Evolutionary conservation across 2,329 filamentous ascomycete species (phyloP).

Genomic region (Ophiostoma montium): DNA sequence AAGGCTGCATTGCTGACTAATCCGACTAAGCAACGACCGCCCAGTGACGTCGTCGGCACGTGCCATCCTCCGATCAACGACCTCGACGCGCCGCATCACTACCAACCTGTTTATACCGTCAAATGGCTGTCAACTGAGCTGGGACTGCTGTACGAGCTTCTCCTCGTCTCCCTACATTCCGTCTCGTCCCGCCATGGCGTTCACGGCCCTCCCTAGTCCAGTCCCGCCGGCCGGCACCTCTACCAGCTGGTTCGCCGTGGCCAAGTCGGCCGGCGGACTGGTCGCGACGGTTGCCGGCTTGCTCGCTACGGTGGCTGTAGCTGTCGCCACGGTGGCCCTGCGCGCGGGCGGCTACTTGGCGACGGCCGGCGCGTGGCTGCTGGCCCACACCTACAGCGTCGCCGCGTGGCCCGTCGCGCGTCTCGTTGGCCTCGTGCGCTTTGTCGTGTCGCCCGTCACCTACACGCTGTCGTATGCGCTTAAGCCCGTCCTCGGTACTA

Average conservation of each 20-base stretch:
- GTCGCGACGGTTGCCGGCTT: not conserved
- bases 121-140: too few relatives aligned
- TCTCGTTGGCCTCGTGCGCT: slow-evolving; percentile 17
- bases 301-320: too few relatives aligned
- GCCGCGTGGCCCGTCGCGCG: slow-evolving; percentile 11
- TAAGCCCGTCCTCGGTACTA: slow-evolving; percentile 17
- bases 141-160: too few relatives aligned
- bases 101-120: too few relatives aligned
- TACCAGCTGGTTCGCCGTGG: slow-evolving; percentile 1
- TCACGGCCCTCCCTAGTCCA: not conserved
- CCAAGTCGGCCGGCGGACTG: slow-evolving; percentile 2
- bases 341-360: not conserved
- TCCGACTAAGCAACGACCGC: too few relatives aligned
- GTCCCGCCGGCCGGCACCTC: not conserved
- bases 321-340: not conserved
- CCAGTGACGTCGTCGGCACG: too few relatives aligned
- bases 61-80: too few relatives aligned
- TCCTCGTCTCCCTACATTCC: too few relatives aligned
- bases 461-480: slow-evolving; percentile 20
- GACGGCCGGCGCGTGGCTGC: slow-evolving; percentile 6
- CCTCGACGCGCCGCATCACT: too few relatives aligned
- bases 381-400: not conserved
- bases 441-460: slow-evolving; percentile 24
- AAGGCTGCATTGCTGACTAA: too few relatives aligned
- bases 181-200: not conserved